These are phyloP conservation scores for Trichophaea hybrida DNA, from an alignment of 2,329 filamentous ascomycete species.

Conservation along the genomic window DNA sequence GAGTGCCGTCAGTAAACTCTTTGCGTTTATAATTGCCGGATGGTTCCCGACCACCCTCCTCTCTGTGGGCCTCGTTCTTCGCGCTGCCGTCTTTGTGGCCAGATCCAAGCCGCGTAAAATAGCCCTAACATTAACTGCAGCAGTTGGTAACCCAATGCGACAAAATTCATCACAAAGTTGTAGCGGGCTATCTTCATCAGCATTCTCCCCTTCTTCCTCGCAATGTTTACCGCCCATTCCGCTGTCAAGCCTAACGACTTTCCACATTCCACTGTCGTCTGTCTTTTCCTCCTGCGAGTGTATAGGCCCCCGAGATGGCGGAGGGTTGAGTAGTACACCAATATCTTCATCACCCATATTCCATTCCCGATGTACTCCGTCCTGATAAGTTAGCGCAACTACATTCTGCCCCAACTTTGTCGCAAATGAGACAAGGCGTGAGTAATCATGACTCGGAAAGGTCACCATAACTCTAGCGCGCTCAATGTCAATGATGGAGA, in stretches of 20 bases:
- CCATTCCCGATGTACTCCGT: slow-evolving; percentile 16
- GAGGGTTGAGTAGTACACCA: slow-evolving; percentile 11
- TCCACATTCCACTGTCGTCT: not conserved
- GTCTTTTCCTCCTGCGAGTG: not conserved
- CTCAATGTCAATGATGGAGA: slow-evolving; percentile 25
- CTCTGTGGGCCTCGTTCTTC: slow-evolving; percentile 10
- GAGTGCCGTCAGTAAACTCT: slow-evolving; percentile 16
- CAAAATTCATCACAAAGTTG: slow-evolving; percentile 15
- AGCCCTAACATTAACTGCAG: slow-evolving; percentile 8
- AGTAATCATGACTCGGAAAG: slow-evolving; percentile 23
- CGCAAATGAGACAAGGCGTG: slow-evolving; percentile 14
- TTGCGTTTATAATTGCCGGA: slow-evolving; percentile 15
- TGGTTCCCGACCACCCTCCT: slow-evolving; percentile 16
- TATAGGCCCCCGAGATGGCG: slow-evolving; percentile 7
- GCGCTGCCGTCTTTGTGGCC: slow-evolving; percentile 10
- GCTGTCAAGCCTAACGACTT: not conserved
- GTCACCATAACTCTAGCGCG: slow-evolving; percentile 21
- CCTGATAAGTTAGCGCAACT: slow-evolving; percentile 15
- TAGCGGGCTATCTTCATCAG: slow-evolving; percentile 7
- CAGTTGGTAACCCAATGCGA: not conserved
- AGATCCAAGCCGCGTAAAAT: slow-evolving; percentile 10
- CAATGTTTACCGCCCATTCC: slow-evolving; percentile 7
- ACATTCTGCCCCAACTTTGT: slow-evolving; percentile 15
- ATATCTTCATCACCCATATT: slow-evolving; percentile 21
- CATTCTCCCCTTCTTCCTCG: slow-evolving; percentile 11